phyloP scores from a whole-genome alignment of 2,329 filamentous ascomycete genomes.

The Stagonosporopsis tanaceti region DNA sequence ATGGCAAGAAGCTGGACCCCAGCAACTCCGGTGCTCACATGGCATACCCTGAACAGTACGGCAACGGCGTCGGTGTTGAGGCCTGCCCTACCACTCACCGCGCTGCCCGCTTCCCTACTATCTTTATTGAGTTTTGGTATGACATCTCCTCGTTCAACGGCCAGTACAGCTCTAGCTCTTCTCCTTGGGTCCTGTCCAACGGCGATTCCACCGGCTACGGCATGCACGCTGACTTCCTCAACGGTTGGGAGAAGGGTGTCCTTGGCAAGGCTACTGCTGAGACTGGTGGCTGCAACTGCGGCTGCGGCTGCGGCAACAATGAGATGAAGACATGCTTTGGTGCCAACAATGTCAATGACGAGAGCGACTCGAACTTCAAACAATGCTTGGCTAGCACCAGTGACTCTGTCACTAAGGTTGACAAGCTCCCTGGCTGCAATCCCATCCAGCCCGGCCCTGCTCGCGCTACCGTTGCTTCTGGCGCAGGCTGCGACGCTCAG shows the following conservation, averaged over 20 bases:
- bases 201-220: constrained; percentile 50
- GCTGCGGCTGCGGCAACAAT: constrained; percentile 46
- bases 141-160: constrained; percentile 46
- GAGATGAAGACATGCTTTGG: constrained; percentile 51
- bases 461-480: constrained; percentile 37
- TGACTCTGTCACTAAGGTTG: constrained; percentile 29
- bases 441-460: constrained; percentile 49
- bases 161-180: constrained; percentile 39
- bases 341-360: constrained; percentile 44
- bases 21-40: constrained; percentile 46
- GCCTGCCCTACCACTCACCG: constrained; percentile 45
- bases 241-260: constrained; percentile 50
- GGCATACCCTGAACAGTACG: constrained; percentile 48
- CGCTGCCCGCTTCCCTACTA: constrained; percentile 45
- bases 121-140: constrained; percentile 53
- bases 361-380: constrained; percentile 37
- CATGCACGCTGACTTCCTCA: constrained; percentile 50
- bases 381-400: constrained; percentile 35
- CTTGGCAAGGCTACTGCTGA: constrained; percentile 46
- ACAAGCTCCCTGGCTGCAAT: constrained; percentile 50
- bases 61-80: constrained; percentile 38
- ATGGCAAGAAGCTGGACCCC: constrained; percentile 44
- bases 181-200: constrained; percentile 48
- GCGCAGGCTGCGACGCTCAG: constrained; percentile 35
- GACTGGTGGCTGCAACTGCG: constrained; percentile 48